Evolutionary conservation across 2,329 filamentous ascomycete genomes (phyloP).

Genomic region (Berkeleyomyces rouxiae): DNA sequence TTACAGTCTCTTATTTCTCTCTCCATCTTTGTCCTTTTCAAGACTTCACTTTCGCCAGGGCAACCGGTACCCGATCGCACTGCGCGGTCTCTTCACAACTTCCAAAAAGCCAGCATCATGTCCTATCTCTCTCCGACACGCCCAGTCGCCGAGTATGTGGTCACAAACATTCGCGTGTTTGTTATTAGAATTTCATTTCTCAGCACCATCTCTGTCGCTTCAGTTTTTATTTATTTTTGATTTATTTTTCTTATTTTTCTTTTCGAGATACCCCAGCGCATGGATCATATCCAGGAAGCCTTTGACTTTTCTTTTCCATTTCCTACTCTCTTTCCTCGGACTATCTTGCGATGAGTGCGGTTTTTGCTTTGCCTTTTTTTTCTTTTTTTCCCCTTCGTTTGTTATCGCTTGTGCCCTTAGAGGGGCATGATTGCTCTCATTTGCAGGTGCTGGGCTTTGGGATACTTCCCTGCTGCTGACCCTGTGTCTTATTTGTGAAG

Average conservation of each 20-base stretch:
- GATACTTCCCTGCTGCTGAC: not conserved
- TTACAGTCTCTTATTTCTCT: not conserved
- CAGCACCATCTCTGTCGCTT: not conserved
- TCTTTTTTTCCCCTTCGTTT: not conserved
- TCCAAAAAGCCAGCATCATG: not conserved
- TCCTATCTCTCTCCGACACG: not conserved
- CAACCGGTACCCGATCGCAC: slow-evolving; percentile 10
- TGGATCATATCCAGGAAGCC: slow-evolving; percentile 2
- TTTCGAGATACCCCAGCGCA: slow-evolving; percentile 13
- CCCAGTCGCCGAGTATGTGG: not conserved
- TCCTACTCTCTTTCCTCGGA: not conserved
- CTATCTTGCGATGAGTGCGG: slow-evolving; percentile 1
- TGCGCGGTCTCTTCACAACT: not conserved
- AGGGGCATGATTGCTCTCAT: not conserved
- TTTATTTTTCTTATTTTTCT: slow-evolving; percentile 4
- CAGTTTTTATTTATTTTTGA: slow-evolving; percentile 5
- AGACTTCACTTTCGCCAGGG: slow-evolving; percentile 8
- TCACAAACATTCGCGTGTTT: not conserved
- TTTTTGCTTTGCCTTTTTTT: not conserved
- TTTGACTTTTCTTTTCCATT: not conserved
- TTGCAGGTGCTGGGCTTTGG: not conserved
- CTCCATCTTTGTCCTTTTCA: not conserved
- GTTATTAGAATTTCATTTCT: not conserved
- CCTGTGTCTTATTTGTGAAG: not conserved
- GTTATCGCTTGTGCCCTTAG: not conserved